Base-by-base conservation (phyloP, 192 early-diverging fungal species). In the Haplosporangium gracile region DNA sequence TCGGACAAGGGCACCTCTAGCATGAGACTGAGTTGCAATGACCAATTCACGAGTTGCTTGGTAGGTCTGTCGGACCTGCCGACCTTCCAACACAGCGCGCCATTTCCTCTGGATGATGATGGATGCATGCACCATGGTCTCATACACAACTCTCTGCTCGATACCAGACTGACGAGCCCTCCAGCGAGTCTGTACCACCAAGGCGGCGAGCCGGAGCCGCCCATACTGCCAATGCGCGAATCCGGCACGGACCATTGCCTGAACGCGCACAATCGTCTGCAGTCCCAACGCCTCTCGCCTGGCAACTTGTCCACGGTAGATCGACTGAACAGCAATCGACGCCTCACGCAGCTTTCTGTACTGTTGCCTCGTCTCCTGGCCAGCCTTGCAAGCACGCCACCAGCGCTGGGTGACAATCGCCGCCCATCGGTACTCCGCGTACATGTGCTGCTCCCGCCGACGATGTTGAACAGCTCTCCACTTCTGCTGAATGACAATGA, bases 11-110 rank as follows among this genome's bases (percentile, higher is more conserved):
- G 55, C 70, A 7, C 87, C 82, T 24, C 79, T 74, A 26, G 70
- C 22, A 26, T 88, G 87, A 32, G 87, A 32, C 40, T 88, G 87
- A 42, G 68, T 83, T 4, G 77, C 81, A 55, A 88, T 68, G 47
- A 76, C 38, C 0, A 51, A 10, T 0, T 39, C 51, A 9, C 81
- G 82, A 8, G 55, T 80, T 4, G 47, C 26, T 26, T 72, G 70
- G 49, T 77, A 88, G n/a, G 69, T 45, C 18, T 76, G 40, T 3
- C 70, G 87, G 20, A 71, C 81, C n/a, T 51, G 73, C 36, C 87
- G 75, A 15, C 76, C 72, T 36, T 78, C 71, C 68, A 63, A 32
- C 3, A 80, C 36, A 5, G 87, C 87, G 32, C 81, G 36, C 87
- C 87, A 80, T n/a, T 22, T 75, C 18, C 79, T 22, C 45, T 88